Percentiles rank a stretch among this genome's conserved stretches.
phyloP scores from a whole-genome alignment of 768 basidiomycete species.

The Hemileccinum impolitum region DNA sequence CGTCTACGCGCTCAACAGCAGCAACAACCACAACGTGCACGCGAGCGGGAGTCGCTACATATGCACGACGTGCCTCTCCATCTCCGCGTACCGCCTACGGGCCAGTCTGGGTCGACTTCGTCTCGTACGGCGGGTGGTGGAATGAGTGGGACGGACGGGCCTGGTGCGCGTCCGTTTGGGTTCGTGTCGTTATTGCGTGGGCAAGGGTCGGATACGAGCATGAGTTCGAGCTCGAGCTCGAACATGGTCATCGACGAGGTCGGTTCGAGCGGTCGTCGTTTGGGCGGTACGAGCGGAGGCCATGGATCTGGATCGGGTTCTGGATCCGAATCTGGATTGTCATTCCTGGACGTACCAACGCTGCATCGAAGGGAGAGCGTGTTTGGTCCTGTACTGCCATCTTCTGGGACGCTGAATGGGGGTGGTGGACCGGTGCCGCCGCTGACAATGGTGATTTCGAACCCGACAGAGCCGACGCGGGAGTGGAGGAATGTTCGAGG shows the following conservation, averaged over 20 bases:
- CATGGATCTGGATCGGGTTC: neutral
- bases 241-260: constrained; percentile 14
- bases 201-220: constrained; percentile 18
- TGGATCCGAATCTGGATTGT: neutral
- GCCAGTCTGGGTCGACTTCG: constrained; percentile 3
- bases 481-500: constrained; percentile 13
- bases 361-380: constrained; percentile 9
- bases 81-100: constrained; percentile 8
- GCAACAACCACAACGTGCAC: constrained; percentile 6
- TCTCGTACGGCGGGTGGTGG: constrained; percentile 6
- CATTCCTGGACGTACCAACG: constrained; percentile 9
- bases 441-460: constrained; percentile 5
- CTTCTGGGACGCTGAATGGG: constrained; percentile 6
- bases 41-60: neutral
- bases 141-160: constrained; percentile 5
- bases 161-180: constrained; percentile 12
- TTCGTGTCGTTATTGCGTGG: constrained; percentile 13
- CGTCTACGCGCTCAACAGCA: constrained; percentile 17
- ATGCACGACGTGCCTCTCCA: constrained; percentile 4
- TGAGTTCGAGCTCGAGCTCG: constrained; percentile 10
- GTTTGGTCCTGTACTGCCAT: constrained; percentile 11
- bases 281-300: neutral
- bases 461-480: constrained; percentile 8
- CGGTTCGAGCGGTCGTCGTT: neutral
- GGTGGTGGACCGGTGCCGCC: neutral